Conservation (phyloP, 306 rosid species). For the Casuarina cunninghamiana region DNA sequence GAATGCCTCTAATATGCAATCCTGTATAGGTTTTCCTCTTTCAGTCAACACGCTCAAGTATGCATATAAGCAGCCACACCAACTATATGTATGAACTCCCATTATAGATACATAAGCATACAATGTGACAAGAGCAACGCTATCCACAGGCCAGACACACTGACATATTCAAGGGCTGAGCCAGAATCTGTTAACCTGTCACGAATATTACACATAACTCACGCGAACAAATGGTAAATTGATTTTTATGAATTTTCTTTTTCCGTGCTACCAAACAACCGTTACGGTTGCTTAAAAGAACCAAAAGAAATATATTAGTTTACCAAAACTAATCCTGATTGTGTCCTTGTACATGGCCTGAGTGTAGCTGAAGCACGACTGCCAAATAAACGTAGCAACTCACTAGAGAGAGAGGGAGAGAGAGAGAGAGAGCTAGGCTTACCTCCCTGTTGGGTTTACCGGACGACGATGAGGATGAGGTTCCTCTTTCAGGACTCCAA, state of each 20-base stretch:
- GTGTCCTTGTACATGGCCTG: not conserved
- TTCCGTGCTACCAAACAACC: not conserved
- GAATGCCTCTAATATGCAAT: not conserved
- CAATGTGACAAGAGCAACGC: not conserved
- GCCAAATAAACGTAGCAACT: not conserved
- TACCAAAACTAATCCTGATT: not conserved
- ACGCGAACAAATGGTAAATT: no score
- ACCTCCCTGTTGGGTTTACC: constrained; percentile 33
- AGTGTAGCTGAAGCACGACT: not conserved
- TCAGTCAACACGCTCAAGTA: not conserved
- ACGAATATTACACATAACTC: no score
- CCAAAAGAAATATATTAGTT: not conserved
- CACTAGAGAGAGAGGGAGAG: not conserved
- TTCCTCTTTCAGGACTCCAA: constrained; percentile 28
- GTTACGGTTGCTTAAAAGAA: not conserved
- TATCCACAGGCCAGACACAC: no score
- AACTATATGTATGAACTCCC: not conserved
- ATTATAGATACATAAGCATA: no score
- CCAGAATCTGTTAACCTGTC: no score
- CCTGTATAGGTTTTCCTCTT: not conserved
- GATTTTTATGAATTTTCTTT: no score
- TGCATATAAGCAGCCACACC: not conserved
- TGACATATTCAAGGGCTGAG: not conserved
- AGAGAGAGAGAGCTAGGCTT: constrained; percentile 2
- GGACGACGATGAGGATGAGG: constrained; percentile 1